Evolutionary conservation across 352 stramenopile species (phyloP).

Genomic region (Phytopythium aichiense): DNA sequence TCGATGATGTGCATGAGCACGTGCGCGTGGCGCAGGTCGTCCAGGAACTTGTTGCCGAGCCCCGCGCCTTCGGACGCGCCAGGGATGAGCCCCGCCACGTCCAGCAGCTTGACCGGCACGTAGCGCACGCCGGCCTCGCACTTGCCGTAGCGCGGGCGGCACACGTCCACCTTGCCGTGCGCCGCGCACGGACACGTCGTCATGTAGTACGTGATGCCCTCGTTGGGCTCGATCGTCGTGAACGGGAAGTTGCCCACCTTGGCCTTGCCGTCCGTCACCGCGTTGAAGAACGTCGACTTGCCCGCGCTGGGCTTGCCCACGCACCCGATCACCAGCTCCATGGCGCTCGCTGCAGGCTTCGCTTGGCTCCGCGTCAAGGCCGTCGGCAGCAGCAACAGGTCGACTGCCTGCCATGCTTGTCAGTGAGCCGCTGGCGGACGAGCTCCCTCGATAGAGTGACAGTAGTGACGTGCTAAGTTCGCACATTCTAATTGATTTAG

Average conservation of each 20-base stretch:
- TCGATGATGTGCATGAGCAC: conserved; percentile 91
- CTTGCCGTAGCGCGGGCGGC: conserved; percentile 70
- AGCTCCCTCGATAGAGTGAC: too few relatives aligned
- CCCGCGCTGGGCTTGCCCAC: conserved; percentile 85
- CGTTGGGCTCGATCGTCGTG: conserved; percentile 89
- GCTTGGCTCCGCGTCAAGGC: too few relatives aligned
- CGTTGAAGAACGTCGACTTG: conserved; percentile 91
- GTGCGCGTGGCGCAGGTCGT: conserved; percentile 84
- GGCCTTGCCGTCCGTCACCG: conserved; percentile 84
- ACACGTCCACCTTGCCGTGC: conserved; percentile 56
- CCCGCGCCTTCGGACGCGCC: conserved; percentile 90
- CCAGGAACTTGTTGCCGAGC: conserved; percentile 98
- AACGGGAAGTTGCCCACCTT: conserved; percentile 89
- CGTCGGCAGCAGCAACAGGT: too few relatives aligned
- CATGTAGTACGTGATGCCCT: conserved; percentile 89
- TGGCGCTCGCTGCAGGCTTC: conserved; percentile 10
- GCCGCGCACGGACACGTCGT: conserved; percentile 70
- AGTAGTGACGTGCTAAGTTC: too few relatives aligned
- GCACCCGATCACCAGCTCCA: conserved; percentile 88
- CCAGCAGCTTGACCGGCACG: conserved; percentile 82
- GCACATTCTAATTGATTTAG: too few relatives aligned
- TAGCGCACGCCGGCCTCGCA: conserved; percentile 72
- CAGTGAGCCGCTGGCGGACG: too few relatives aligned
- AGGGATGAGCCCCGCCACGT: conserved; percentile 78
- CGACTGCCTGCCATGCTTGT: too few relatives aligned